A percentile compares a stretch with the other conserved stretches of the same genome.
These are phyloP conservation scores for Talaromyces sp. DNA, from an alignment of 2,329 filamentous ascomycete genomes.

Conservation along the genomic window DNA sequence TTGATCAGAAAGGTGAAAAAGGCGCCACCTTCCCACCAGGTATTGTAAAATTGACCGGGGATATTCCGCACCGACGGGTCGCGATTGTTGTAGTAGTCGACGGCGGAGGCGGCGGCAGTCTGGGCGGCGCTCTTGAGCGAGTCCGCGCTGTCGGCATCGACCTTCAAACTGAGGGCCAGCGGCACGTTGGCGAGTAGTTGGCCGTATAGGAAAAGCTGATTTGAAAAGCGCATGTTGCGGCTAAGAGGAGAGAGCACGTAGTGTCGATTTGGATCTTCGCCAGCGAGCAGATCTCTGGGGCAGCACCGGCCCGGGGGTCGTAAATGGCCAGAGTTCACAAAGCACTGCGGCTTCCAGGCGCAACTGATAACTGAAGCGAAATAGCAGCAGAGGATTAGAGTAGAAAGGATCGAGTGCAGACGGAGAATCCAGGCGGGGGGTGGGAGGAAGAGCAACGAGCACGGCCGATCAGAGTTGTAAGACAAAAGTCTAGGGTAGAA, in stretches of 20 bases:
- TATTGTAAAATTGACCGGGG: conserved; percentile 41
- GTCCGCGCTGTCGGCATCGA: conserved; percentile 19
- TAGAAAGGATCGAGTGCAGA: not conserved
- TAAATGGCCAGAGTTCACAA: not conserved
- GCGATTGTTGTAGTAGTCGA: conserved; percentile 32
- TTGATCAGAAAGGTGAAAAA: conserved; percentile 64
- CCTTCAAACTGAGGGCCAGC: conserved; percentile 8
- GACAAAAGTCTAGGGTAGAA: not conserved
- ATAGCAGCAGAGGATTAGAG: not conserved
- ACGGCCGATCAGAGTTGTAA: not conserved
- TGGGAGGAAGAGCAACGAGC: not conserved
- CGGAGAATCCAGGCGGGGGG: not conserved
- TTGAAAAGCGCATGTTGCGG: not conserved
- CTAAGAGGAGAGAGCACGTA: not conserved
- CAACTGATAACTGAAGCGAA: not conserved
- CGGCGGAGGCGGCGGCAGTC: conserved; percentile 35
- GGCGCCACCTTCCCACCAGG: conserved; percentile 65
- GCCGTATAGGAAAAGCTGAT: not conserved
- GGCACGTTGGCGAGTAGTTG: conserved; percentile 5
- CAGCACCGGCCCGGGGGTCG: not conserved
- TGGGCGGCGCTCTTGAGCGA: conserved; percentile 32
- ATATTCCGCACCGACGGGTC: conserved; percentile 32
- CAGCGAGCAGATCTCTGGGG: not conserved
- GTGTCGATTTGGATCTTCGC: not conserved
- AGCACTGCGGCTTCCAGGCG: not conserved